A percentile compares a stretch with the other conserved stretches of the same genome.
These are phyloP conservation scores for Verticillium tricorpus DNA, from an alignment of 2,329 filamentous ascomycete genomes.

Conservation along the genomic window DNA sequence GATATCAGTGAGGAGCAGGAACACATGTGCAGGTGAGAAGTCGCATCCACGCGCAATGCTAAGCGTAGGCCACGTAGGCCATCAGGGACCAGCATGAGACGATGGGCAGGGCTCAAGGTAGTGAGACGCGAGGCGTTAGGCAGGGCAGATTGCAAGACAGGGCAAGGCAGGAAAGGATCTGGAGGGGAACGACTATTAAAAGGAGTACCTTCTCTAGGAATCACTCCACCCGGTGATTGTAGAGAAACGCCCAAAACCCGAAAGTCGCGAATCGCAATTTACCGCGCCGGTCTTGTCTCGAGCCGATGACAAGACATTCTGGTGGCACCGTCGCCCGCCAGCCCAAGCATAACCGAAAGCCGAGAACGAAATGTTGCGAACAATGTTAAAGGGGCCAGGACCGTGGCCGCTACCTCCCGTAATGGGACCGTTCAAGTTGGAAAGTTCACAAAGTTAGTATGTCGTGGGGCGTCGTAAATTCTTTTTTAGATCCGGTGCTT, in stretches of 20 bases:
- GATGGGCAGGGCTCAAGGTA: neutral
- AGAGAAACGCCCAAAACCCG: slow-evolving; percentile 1
- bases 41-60: neutral
- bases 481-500: slow-evolving; percentile 36
- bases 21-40: neutral
- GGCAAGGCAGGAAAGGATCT: neutral
- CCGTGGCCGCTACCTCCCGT: slow-evolving; percentile 9
- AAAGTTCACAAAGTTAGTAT: slow-evolving; percentile 6
- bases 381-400: neutral
- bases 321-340: neutral
- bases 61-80: neutral
- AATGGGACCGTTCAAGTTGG: slow-evolving; percentile 11
- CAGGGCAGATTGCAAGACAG: neutral
- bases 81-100: neutral
- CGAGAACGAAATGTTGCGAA: neutral
- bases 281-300: neutral
- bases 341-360: neutral
- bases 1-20: neutral
- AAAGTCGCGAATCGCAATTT: neutral
- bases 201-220: slow-evolving; percentile 2
- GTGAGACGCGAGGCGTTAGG: no score
- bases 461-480: slow-evolving; percentile 9
- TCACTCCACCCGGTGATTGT: neutral
- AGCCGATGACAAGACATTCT: neutral
- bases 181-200: slow-evolving; percentile 1